Percentiles rank a stretch among this genome's conserved stretches.
Conservation (phyloP, 2,329 filamentous ascomycete species). For the Neodidymelliopsis sp. region DNA sequence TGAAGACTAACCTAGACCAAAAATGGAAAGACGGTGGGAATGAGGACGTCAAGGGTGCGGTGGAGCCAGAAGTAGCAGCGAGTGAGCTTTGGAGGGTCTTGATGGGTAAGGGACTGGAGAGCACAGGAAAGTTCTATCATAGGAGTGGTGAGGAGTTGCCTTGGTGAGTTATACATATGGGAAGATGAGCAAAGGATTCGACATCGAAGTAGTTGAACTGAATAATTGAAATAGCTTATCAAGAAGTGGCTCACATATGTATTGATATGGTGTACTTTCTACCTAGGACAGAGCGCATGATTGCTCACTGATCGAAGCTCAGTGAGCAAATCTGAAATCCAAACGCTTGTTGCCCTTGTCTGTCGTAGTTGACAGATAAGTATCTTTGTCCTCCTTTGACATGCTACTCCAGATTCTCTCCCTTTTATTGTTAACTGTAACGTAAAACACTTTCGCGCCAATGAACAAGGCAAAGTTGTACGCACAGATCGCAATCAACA, state of each 20-base stretch:
- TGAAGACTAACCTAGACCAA: constrained; percentile 41
- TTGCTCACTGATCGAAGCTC: too few species aligned
- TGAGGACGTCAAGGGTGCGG: constrained; percentile 45
- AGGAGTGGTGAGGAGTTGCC: constrained; percentile 54
- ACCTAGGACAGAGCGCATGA: too few species aligned
- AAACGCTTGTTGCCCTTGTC: constrained; percentile 49
- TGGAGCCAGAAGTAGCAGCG: constrained; percentile 56
- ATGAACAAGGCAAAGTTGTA: constrained; percentile 61
- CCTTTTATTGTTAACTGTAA: constrained; percentile 56
- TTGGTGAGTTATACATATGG: constrained; percentile 48
- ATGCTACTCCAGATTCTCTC: constrained; percentile 42
- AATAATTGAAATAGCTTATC: too few species aligned
- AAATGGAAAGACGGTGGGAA: constrained; percentile 35
- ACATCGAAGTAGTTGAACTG: too few species aligned
- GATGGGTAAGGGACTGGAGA: constrained; percentile 49
- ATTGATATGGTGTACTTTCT: too few species aligned
- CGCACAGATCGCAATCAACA: constrained; percentile 59
- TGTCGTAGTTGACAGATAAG: constrained; percentile 45
- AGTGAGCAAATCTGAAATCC: constrained; percentile 46
- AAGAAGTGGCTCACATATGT: too few species aligned
- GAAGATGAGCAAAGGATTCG: too few species aligned
- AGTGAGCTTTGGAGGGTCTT: constrained; percentile 54
- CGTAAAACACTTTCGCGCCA: constrained; percentile 62
- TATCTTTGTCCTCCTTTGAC: constrained; percentile 45
- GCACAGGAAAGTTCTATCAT: constrained; percentile 56